Conservation (phyloP, 768 basidiomycete species). For the Suillus sp. region DNA sequence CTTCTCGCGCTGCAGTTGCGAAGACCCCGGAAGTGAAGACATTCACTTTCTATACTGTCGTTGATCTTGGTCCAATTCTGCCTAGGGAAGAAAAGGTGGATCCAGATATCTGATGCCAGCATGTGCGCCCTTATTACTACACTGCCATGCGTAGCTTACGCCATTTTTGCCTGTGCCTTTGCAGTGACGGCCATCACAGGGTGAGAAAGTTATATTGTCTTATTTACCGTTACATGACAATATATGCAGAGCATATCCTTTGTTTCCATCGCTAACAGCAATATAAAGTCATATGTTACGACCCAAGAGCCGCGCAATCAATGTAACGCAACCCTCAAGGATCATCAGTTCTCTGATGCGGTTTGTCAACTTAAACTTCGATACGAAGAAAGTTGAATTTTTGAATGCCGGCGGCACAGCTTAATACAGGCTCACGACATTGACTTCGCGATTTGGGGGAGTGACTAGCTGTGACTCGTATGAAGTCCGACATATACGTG, state of each 20-base stretch:
- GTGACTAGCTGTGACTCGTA: not conserved
- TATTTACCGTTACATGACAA: too few species aligned
- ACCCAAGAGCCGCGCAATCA: too few species aligned
- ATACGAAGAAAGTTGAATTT: not conserved
- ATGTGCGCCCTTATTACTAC: not conserved
- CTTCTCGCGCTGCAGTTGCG: slow-evolving; percentile 41
- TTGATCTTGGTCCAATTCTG: slow-evolving; percentile 75
- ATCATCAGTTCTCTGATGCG: too few species aligned
- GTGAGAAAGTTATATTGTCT: too few species aligned
- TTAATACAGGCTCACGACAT: not conserved
- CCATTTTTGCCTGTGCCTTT: not conserved
- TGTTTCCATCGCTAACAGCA: too few species aligned
- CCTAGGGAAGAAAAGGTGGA: slow-evolving; percentile 53
- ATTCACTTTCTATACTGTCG: slow-evolving; percentile 86
- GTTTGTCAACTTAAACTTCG: too few species aligned
- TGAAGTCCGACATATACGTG: not conserved
- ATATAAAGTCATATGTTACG: too few species aligned
- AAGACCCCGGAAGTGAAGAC: slow-evolving; percentile 77
- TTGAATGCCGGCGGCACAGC: not conserved
- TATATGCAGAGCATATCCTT: too few species aligned
- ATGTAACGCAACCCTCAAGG: too few species aligned
- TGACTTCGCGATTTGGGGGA: not conserved
- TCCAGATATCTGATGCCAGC: slow-evolving; percentile 18
- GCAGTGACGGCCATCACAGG: too few species aligned
- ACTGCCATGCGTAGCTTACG: not conserved